These are phyloP conservation scores for Pseudozyma pruni DNA, from an alignment of 1,284 basidiomycete genomes.

Conservation along the genomic window DNA sequence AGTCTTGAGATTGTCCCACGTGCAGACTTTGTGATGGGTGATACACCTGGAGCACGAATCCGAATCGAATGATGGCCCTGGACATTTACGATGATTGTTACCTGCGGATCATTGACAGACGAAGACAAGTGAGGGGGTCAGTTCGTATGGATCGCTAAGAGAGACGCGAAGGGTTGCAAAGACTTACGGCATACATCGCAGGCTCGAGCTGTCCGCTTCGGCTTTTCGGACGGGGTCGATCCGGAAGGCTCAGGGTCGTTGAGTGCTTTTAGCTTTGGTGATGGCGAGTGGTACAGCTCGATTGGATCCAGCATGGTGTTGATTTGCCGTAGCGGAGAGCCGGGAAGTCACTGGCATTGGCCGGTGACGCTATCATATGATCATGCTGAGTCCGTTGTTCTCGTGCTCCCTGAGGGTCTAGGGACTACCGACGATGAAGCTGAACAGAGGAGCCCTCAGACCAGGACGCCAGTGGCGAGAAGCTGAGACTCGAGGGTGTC, in stretches of 20 bases:
- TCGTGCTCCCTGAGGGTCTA: too few relatives aligned
- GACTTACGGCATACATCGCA: slow-evolving; percentile 43
- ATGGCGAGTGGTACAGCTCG: slow-evolving; percentile 15
- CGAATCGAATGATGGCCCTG: slow-evolving; percentile 16
- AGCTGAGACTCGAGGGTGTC: too few relatives aligned
- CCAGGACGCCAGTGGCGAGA: too few relatives aligned
- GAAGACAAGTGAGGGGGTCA: neutral
- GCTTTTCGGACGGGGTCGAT: neutral
- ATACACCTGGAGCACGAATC: slow-evolving; percentile 17
- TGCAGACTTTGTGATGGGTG: slow-evolving; percentile 12
- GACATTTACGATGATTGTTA: slow-evolving; percentile 30
- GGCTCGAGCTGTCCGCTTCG: slow-evolving; percentile 16
- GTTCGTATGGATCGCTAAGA: neutral
- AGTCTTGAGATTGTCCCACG: slow-evolving; percentile 13
- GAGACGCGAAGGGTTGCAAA: neutral
- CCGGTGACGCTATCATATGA: too few relatives aligned
- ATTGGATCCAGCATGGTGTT: slow-evolving; percentile 7
- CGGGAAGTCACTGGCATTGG: too few relatives aligned
- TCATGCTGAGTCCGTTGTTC: too few relatives aligned
- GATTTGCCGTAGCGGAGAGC: too few relatives aligned
- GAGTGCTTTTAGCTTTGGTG: neutral
- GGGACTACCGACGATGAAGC: too few relatives aligned
- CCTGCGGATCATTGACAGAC: slow-evolving; percentile 6
- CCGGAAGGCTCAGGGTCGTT: neutral
- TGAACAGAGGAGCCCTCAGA: too few relatives aligned